These are phyloP conservation scores for Euphrasia arctica DNA, from an alignment of 305 asterid genomes.

Conservation along the genomic window DNA sequence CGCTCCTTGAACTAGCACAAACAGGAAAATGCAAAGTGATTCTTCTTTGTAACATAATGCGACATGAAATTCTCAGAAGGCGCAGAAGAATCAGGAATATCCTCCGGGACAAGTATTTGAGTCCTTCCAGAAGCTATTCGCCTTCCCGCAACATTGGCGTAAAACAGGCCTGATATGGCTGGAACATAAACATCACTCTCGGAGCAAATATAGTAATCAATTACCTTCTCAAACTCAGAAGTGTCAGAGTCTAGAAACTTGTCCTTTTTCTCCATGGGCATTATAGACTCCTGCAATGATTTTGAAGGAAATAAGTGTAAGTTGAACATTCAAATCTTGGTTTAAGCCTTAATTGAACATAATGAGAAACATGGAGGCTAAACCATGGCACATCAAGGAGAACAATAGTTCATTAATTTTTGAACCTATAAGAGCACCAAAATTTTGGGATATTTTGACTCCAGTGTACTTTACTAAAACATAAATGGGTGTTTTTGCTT, in stretches of 20 bases:
- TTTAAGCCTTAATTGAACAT: background rate
- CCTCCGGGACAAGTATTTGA: conserved; percentile 82
- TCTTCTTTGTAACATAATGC: conserved; percentile 74
- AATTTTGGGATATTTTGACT: background rate
- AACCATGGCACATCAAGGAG: too few species aligned
- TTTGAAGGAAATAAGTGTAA: conserved; percentile 12
- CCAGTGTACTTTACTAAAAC: too few species aligned
- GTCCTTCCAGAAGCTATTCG: conserved; percentile 85
- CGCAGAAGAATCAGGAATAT: conserved; percentile 59
- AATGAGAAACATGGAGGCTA: background rate
- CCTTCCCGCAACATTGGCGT: conserved; percentile 93
- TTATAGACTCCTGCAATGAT: conserved; percentile 45
- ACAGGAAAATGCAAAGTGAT: conserved; percentile 94
- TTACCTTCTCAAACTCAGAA: conserved; percentile 50
- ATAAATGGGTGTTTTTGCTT: too few species aligned
- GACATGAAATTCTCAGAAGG: conserved; percentile 61
- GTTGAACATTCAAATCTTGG: background rate
- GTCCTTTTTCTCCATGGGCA: conserved; percentile 60
- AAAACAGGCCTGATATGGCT: conserved; percentile 91
- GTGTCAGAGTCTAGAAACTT: conserved; percentile 50
- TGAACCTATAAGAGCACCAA: too few species aligned
- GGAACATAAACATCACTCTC: conserved; percentile 92
- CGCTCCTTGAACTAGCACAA: conserved; percentile 52
- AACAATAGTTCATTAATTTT: too few species aligned
- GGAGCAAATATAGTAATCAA: conserved; percentile 76